Base-by-base conservation (phyloP, 1,284 basidiomycete species). In the Apiotrichum siamense region DNA sequence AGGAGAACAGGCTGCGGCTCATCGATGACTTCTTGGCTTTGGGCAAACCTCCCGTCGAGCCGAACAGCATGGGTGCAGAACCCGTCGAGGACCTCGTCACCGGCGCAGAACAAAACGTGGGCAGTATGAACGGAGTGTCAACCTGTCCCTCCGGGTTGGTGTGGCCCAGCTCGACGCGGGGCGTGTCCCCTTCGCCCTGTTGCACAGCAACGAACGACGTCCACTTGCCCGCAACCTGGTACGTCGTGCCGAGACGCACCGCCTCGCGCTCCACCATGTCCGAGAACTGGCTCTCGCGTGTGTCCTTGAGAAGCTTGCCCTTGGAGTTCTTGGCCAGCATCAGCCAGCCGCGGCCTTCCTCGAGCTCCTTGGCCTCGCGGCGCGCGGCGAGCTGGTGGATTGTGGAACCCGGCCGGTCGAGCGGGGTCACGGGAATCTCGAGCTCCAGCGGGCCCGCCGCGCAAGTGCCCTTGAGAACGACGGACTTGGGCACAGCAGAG, bases 151-250 rank as follows among this genome's bases (percentile, higher is more conserved):
- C n/a, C n/a, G n/a, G n/a, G n/a, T n/a, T n/a, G n/a, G n/a, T n/a
- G n/a, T n/a, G n/a, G n/a, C n/a, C n/a, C n/a, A n/a, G n/a, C n/a
- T n/a, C n/a, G n/a, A n/a, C 29, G 29, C 11, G 36, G 18, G 24
- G 10, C 7, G 10, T 13, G 9, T 18, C 39, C 24, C 9, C 39
- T n/a, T 41, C 13, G 39, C 3, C 20, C 29, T 66, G 62, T 46
- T 79, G 77, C 3, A 80, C 70, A 3, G 80, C 83, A 25, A 84
- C 69, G 53, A 84, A 83, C 0, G 80, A 81, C 0, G 81, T 82
- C 54, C 79, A 67, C 44, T 65, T 62, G 64, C 77, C 82, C 0
- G 72, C 76, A 27, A 84, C 72, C 52, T 79, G 77, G 59, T 82
- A 83, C 20, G 64, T 67, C 50, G 75, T 68, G 3, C 80, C 82